Evolutionary conservation across 1,139 yeast species (phyloP), one percentile per base, ranked within the genome.

Genomic region (Zygosaccharomyces pseudobailii): DNA sequence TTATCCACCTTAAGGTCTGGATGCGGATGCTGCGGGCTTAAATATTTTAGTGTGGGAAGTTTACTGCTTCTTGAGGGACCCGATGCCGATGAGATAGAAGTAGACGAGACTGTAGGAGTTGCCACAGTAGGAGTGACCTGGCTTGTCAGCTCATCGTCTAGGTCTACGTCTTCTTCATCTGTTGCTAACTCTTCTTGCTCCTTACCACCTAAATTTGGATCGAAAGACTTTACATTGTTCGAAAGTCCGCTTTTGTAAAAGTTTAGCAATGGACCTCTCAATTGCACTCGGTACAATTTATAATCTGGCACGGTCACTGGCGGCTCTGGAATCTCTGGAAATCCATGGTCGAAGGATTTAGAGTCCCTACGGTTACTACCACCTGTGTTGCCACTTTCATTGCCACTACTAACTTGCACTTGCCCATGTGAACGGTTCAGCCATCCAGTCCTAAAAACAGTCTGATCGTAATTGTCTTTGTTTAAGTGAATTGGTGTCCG

Each of bases 1-100:
- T 70, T 68, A 59, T 84, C 87, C 51, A 80, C 68, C 33, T 70
- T 71, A 35, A 88, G 68, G 37, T 80, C 82, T 1, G 96, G 96
- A 62, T 88, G 96, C 2, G 84, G 82, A 48, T 73, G 74, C 3
- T 68, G 61, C 19, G 69, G 69, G 5, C 80, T 73, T 28, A 63
- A 43, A 51, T 73, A 72, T 40, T 57, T 60, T 34, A 67, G 40
- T 10, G 13, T 40, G 22, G 48, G 42, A 6, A 36, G 23, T 13
- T 36, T 43, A n/a, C 44, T 21, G 23, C 13, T 33, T 7, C 28
- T 30, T 19, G 42, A 4, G n/a, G 36, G 44, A 10, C 32, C 20
- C 45, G 6, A 22, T 19, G 8, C 25, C 21, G 23, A 36, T 13
- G 22, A 37, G 10, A 13, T 13, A 13, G 17, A 13, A 13, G 17